Conservation (phyloP, 2,329 filamentous ascomycete species). For the Fusarium neocosmosporiellum region DNA sequence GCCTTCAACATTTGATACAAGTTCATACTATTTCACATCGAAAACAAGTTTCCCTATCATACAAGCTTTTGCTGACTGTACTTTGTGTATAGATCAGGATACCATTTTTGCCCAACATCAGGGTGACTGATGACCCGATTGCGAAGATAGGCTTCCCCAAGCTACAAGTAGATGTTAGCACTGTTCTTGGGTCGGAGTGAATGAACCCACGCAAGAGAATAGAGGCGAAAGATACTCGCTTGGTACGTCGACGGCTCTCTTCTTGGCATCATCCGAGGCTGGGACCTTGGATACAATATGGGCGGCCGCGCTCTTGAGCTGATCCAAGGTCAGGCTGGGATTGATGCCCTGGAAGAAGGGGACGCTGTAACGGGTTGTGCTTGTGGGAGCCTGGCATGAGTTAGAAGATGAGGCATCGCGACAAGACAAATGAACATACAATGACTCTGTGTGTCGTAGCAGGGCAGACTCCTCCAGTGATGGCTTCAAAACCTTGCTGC, state of each 20-base stretch:
- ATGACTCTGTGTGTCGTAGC: constrained; percentile 7
- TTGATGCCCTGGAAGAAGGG: constrained; percentile 14
- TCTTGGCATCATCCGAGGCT: not conserved
- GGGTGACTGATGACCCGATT: constrained; percentile 10
- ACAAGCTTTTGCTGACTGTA: constrained; percentile 9
- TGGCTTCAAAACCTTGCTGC: constrained; percentile 7
- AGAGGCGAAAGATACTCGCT: constrained; percentile 8
- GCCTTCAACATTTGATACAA: not conserved
- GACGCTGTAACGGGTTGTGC: constrained; percentile 7
- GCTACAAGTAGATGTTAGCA: not conserved
- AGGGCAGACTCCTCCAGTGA: constrained; percentile 7
- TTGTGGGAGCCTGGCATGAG: not conserved
- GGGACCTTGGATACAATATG: constrained; percentile 8
- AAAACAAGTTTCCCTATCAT: not conserved
- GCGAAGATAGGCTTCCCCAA: constrained; percentile 6
- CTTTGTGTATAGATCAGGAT: constrained; percentile 11
- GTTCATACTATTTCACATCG: not conserved
- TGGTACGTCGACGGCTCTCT: not conserved
- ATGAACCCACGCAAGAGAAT: not conserved
- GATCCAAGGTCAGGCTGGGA: not conserved
- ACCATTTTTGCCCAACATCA: constrained; percentile 9
- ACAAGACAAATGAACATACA: not conserved
- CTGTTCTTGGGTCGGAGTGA: rapidly evolving
- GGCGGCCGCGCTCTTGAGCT: not conserved
- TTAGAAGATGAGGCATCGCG: not conserved